Conservation (phyloP, 768 basidiomycete genomes). For the Amanita muscaria region DNA sequence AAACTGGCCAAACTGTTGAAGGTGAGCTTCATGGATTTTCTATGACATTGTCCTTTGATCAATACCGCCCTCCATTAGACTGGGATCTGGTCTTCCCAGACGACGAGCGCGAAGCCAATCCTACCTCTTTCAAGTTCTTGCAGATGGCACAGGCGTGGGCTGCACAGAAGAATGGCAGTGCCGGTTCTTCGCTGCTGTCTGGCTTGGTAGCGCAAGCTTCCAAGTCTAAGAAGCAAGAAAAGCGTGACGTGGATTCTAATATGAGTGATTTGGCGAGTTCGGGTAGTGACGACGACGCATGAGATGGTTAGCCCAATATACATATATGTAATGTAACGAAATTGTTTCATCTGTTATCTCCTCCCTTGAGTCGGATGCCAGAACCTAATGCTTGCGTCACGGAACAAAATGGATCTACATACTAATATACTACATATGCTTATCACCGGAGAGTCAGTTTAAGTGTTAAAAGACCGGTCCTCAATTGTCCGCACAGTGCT, state of each 20-base stretch:
- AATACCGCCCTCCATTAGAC: too few relatives aligned
- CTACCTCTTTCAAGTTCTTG: conserved; percentile 90
- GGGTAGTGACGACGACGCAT: conserved; percentile 22
- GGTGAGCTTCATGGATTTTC: conserved; percentile 34
- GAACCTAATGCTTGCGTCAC: too few relatives aligned
- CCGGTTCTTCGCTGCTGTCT: conserved; percentile 28
- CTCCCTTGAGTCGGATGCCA: too few relatives aligned
- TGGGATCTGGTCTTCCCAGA: conserved; percentile 96
- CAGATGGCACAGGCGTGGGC: conserved; percentile 95
- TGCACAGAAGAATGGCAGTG: conserved; percentile 33
- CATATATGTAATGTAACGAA: too few relatives aligned
- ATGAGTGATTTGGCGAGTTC: conserved; percentile 51
- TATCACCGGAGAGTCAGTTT: too few relatives aligned
- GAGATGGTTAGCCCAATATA: too few relatives aligned
- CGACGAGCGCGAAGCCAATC: conserved; percentile 90
- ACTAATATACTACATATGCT: too few relatives aligned
- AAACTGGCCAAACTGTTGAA: conserved; percentile 82
- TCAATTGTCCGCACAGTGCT: too few relatives aligned
- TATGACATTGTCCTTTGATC: background rate
- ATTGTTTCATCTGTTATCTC: too few relatives aligned
- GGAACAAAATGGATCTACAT: too few relatives aligned
- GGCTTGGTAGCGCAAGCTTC: conserved; percentile 38
- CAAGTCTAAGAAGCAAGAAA: conserved; percentile 8
- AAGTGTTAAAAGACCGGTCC: too few relatives aligned
- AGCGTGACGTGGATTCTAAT: conserved; percentile 28